Base-by-base conservation (phyloP, 139 green algal genomes). In the Parachlorella kessleri region DNA sequence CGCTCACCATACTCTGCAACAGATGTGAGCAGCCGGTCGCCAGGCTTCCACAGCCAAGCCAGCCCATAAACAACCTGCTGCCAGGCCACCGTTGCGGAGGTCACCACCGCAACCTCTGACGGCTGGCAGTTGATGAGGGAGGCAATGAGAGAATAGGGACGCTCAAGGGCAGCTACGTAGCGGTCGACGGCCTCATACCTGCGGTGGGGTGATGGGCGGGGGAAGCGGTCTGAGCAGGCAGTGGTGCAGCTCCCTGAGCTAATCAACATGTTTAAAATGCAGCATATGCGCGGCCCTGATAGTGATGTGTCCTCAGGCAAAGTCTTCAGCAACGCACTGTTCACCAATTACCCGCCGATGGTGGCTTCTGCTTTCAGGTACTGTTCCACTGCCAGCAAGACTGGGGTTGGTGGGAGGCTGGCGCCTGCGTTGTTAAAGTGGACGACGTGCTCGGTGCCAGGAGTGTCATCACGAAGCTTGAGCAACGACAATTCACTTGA, bases 1-100 rank as follows among this genome's bases (percentile, higher is more conserved):
- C n/a, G n/a, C n/a, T n/a, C n/a, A n/a, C n/a, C 90, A 69, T 95
- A 95, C 79, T 95, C 91, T 2, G 68, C 66, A 2, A 88, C 24
- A 3, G 79, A 87, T 10, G 87, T 93, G 40, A 94, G 73, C 23
- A 95, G 73, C 7, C 81, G 36, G 71, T 94, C 89, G 28, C 87
- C 90, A 18, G 59, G 37, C 33, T 82, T 66, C 54, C 88, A 90
- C 9, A 28, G 64, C 76, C 70, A 83, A 0, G 77, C 65, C 21
- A 95, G 77, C 7, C 91, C 91, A 48, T 88, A 87, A 35, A 95
- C 85, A 4, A 93, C 90, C 68, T 90, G 85, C 37, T 84, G 79
- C 90, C 89, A 94, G 2, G 89, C 87, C 3, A 55, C 33, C 3
- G 87, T 93, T 4, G 89, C 87, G 33, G 79, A 86, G 23, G 71